phyloP scores from a whole-genome alignment of 352 stramenopile genomes.

The Globisporangium nodosum region DNA sequence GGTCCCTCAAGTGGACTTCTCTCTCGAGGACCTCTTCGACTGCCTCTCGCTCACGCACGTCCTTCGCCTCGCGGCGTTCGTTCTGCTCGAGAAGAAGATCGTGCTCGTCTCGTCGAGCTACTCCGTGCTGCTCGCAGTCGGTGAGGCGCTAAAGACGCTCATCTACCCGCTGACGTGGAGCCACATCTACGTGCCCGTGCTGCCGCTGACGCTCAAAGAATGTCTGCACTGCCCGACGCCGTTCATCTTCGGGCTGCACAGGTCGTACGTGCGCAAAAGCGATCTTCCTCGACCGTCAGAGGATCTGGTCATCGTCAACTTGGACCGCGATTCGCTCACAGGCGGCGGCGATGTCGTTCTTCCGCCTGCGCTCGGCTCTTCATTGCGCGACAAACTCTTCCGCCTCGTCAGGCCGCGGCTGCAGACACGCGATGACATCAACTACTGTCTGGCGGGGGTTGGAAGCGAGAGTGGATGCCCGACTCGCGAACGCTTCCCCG shows the following conservation, averaged over 20 bases:
- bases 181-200: conserved; percentile 71
- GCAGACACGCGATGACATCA: conserved; percentile 28
- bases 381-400: conserved; percentile 38
- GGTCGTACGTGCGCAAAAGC: conserved; percentile 42
- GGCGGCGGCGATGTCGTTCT: conserved; percentile 37
- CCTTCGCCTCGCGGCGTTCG: conserved; percentile 54
- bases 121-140: conserved; percentile 50
- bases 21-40: conserved; percentile 48
- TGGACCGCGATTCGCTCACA: conserved; percentile 49
- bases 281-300: conserved; percentile 40
- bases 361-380: conserved; percentile 25
- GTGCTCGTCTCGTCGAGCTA: conserved; percentile 64
- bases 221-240: conserved; percentile 73
- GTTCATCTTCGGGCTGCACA: conserved; percentile 75
- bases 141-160: conserved; percentile 44
- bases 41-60: conserved; percentile 51
- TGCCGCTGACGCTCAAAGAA: conserved; percentile 52
- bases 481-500: conserved; percentile 15
- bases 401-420: conserved; percentile 31
- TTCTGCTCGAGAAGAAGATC: conserved; percentile 70
- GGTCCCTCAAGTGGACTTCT: conserved; percentile 24
- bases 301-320: conserved; percentile 50
- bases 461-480: background rate
- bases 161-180: conserved; percentile 66
- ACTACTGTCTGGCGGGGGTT: conserved; percentile 4